These are phyloP conservation scores for Pseudogymnoascus sp. DNA, from an alignment of 2,329 filamentous ascomycete species.

Conservation along the genomic window DNA sequence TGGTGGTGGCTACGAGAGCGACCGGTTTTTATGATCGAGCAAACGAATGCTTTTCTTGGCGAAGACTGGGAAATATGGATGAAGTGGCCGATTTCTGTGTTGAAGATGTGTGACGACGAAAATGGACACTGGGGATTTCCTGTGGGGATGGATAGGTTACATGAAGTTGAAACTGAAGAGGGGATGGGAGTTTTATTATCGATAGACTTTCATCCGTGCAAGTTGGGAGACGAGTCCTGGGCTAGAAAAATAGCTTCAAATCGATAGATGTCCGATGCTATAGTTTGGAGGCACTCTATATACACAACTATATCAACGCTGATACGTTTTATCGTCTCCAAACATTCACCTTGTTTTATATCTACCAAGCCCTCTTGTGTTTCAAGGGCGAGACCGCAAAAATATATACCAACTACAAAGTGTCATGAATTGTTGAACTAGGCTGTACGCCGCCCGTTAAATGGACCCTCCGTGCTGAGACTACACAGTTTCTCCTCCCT, in stretches of 20 bases:
- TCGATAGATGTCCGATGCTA: not conserved
- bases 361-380: not conserved
- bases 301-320: not conserved
- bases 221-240: constrained; percentile 2
- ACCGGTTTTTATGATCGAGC: constrained; percentile 18
- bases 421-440: not conserved
- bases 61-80: constrained; percentile 16
- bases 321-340: not conserved
- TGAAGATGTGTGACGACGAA: not conserved
- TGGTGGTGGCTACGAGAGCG: constrained; percentile 21
- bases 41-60: constrained; percentile 15
- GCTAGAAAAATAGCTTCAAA: not conserved
- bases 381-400: not conserved
- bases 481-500: not conserved
- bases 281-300: not conserved
- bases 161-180: not conserved
- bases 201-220: not conserved
- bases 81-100: constrained; percentile 15
- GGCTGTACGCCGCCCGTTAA: not conserved
- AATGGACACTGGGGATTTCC: not conserved
- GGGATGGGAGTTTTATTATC: constrained; percentile 3
- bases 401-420: not conserved
- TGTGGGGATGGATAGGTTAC: not conserved
- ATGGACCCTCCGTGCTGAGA: not conserved
- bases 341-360: not conserved